A percentile compares a stretch with the other conserved stretches of the same genome.
Evolutionary conservation across 208 protist genomes (phyloP).

Genomic region (Acanthamoeba healyi): DNA sequence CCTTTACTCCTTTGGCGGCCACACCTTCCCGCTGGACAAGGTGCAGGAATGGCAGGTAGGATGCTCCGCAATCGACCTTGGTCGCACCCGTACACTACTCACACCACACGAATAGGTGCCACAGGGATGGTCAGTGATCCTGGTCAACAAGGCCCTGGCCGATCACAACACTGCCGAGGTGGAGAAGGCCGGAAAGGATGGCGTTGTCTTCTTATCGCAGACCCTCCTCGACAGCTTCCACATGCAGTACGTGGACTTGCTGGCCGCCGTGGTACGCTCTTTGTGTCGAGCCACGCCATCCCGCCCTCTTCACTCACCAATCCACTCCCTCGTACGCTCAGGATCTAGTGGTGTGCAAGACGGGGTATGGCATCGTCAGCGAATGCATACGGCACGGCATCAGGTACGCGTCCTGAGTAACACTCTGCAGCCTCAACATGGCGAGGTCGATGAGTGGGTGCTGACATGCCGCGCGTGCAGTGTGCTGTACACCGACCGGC

Average conservation of each 20-base stretch:
- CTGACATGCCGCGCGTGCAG: background rate
- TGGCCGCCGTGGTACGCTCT: background rate
- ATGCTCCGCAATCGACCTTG: background rate
- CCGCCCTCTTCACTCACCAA: background rate
- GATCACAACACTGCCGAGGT: background rate
- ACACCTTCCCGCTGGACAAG: conserved; percentile 36
- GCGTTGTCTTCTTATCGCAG: background rate
- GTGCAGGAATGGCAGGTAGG: background rate
- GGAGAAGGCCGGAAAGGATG: conserved; percentile 3
- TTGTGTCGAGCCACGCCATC: too few species aligned
- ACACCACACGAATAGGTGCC: conserved; percentile 5
- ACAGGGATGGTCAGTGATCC: background rate
- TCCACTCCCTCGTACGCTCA: background rate
- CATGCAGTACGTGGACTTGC: background rate
- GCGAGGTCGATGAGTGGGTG: background rate
- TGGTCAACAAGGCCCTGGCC: conserved; percentile 21
- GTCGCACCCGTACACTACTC: background rate
- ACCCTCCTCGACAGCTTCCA: background rate
- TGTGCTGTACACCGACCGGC: conserved; percentile 11
- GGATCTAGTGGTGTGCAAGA: conserved; percentile 30
- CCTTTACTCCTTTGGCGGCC: conserved; percentile 12
- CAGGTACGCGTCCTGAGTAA: background rate
- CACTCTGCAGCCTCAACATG: too few species aligned
- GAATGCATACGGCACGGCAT: conserved; percentile 3
- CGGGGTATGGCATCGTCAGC: conserved; percentile 15